Evolutionary conservation across 2,329 filamentous ascomycete species (phyloP), one percentile per base, ranked within the genome.

Genomic region (Hymenoscyphus fraxineus): DNA sequence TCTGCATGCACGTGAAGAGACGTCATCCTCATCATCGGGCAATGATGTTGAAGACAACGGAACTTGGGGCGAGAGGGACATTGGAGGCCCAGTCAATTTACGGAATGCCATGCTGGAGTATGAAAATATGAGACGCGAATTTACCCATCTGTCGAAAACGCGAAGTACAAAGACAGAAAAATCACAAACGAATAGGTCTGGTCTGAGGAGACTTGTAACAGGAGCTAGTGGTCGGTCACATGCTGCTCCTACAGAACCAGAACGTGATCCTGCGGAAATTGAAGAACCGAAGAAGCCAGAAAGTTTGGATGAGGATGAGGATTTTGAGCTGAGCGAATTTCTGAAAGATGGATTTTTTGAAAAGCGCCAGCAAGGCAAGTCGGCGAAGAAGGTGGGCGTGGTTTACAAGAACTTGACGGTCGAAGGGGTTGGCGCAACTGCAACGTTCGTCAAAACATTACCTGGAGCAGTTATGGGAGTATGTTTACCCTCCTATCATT

Each of bases 331-430:
- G 1, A 84, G 83, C 40, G 79, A 86, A 13, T 93, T 93, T 73
- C 84, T 93, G 77, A 83, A 85, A 58, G 86, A 91, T 65, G 90
- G 90, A 0, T 88, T 90, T 71, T 88, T 93, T 65, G 91, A 93
- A 76, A 91, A 89, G 74, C 83, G 89, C 13, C 85, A 84, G 2
- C 83, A 87, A 38, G 88, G 86, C 6, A 80, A 82, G 41, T 89
- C 90, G 0, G 83, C 88, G 12, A 95, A 94, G 78, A 90, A 88
- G 71, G 85, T 94, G 12, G 91, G 91, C 2, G 88, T 94, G 0
- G 79, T 92, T 1, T 94, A 88, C 80, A 91, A 89, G 76, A 83
- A 91, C 70, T 80, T 94, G 59, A 92, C 86, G 0, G 91, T 94
- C 35, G 88, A 89, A 74, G 91, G 91, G 19, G 78, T 88, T 7